Evolutionary conservation across 306 rosid genomes (phyloP).

Genomic region (apple (Malus domestica)): DNA sequence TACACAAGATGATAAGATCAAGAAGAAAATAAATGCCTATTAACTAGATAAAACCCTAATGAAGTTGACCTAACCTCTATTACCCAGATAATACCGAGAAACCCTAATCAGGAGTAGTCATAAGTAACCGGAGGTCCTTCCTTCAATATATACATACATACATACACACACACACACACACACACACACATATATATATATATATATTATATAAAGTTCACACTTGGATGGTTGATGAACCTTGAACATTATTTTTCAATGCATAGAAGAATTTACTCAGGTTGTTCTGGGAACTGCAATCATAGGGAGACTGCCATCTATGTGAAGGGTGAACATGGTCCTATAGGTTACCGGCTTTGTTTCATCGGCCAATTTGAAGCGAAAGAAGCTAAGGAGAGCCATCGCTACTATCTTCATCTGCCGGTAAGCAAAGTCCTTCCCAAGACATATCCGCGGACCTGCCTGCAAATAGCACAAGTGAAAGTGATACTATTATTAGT

Average conservation of each 20-base stretch:
- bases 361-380: constrained; percentile 46
- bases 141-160: too few relatives aligned
- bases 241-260: not conserved
- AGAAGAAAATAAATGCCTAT: too few relatives aligned
- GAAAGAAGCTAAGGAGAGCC: constrained; percentile 52
- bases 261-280: not conserved
- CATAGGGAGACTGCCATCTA: constrained; percentile 57
- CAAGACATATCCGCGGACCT: constrained; percentile 68
- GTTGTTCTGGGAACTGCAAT: constrained; percentile 40
- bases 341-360: constrained; percentile 35
- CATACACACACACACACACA: too few relatives aligned
- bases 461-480: constrained; percentile 36
- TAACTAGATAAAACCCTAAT: too few relatives aligned
- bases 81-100: too few relatives aligned
- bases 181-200: too few relatives aligned
- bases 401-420: constrained; percentile 74
- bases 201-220: too few relatives aligned
- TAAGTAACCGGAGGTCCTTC: too few relatives aligned
- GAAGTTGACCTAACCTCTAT: too few relatives aligned
- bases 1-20: too few relatives aligned
- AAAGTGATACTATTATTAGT: not conserved
- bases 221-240: not conserved
- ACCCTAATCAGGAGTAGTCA: too few relatives aligned
- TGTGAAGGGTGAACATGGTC: constrained; percentile 80
- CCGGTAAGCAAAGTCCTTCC: constrained; percentile 72